A percentile compares a stretch with the other conserved stretches of the same genome.
phyloP scores from a whole-genome alignment of 2,329 filamentous ascomycete genomes.

The Ophiobolus disseminans region DNA sequence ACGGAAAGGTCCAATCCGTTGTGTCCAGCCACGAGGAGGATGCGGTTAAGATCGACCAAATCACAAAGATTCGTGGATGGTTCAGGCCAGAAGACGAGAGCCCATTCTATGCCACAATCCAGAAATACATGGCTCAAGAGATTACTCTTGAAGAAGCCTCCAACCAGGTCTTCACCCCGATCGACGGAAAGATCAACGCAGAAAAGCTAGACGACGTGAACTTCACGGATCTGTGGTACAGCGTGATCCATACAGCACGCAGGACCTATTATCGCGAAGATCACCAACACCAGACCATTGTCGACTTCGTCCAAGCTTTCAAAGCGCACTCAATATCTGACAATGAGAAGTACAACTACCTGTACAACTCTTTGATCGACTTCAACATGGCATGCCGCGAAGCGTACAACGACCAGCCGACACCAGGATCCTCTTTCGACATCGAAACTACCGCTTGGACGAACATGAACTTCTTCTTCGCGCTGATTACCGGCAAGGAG shows the following conservation, averaged over 20 bases:
- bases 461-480: conserved; percentile 43
- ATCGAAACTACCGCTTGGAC: conserved; percentile 39
- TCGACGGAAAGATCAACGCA: conserved; percentile 34
- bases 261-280: conserved; percentile 23
- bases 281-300: conserved; percentile 22
- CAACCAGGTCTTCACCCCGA: conserved; percentile 28
- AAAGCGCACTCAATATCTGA: conserved; percentile 31
- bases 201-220: conserved; percentile 24
- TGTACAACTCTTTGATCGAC: conserved; percentile 29
- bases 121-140: conserved; percentile 29
- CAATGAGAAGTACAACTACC: conserved; percentile 27
- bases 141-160: conserved; percentile 21
- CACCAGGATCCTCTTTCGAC: conserved; percentile 18
- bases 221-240: conserved; percentile 39
- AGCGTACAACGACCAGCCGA: conserved; percentile 39
- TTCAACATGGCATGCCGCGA: conserved; percentile 36
- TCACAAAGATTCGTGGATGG: conserved; percentile 40
- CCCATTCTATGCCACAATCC: conserved; percentile 28
- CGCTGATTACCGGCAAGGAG: conserved; percentile 24
- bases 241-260: conserved; percentile 40
- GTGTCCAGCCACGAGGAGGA: conserved; percentile 22
- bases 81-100: conserved; percentile 34
- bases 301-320: conserved; percentile 30
- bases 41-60: conserved; percentile 35
- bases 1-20: conserved; percentile 23